Percentiles rank a stretch among this genome's conserved stretches.
Conservation (phyloP, 768 basidiomycete genomes). For the Lactarius hatsudake region DNA sequence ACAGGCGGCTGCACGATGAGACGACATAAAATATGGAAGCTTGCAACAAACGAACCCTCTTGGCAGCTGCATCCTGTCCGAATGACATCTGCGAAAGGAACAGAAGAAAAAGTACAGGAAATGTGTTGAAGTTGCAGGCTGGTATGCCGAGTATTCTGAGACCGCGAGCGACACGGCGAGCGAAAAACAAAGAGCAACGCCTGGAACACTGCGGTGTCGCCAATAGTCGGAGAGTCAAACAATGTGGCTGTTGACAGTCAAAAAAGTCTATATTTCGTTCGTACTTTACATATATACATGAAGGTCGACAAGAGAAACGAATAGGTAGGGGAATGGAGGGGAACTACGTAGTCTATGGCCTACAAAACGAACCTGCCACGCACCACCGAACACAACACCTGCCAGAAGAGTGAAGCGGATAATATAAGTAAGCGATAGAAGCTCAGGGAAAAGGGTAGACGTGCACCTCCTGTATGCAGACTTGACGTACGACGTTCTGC, state of each 20-base stretch:
- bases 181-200: slow-evolving; percentile 5
- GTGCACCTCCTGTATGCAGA: neutral
- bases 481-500: neutral
- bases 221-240: slow-evolving; percentile 37
- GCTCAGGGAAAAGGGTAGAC: neutral
- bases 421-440: neutral
- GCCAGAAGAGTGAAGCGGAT: neutral
- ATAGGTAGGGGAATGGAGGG: neutral
- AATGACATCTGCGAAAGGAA: slow-evolving; percentile 21
- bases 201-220: slow-evolving; percentile 19
- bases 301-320: neutral
- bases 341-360: neutral
- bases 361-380: neutral
- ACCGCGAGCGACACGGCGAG: neutral
- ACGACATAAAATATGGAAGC: slow-evolving; percentile 30
- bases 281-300: slow-evolving; percentile 21
- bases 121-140: neutral
- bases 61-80: slow-evolving; percentile 23
- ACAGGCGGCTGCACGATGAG: slow-evolving; percentile 22
- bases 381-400: neutral
- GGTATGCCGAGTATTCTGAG: neutral
- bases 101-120: neutral
- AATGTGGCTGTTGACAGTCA: slow-evolving; percentile 34
- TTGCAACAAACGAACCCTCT: slow-evolving; percentile 28
- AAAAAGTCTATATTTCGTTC: slow-evolving; percentile 24